Base-by-base conservation (phyloP, 2,329 filamentous ascomycete genomes). In the Colletotrichum endophyticum region DNA sequence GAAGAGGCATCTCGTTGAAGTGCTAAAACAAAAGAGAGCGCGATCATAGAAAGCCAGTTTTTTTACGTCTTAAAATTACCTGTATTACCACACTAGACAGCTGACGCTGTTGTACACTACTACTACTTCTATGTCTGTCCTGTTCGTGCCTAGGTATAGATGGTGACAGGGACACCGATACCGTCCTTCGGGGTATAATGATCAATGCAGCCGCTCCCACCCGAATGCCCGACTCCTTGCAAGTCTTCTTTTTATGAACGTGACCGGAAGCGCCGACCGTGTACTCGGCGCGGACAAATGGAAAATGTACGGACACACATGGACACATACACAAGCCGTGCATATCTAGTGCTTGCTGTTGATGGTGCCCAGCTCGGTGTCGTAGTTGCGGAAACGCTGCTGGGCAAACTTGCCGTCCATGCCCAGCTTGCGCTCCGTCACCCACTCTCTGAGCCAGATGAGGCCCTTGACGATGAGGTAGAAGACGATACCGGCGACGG, bases 1-100 rank as follows among this genome's bases (percentile, higher is more conserved):
- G 96, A 80, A 92, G 91, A 80, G 97, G 97, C 1, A 94, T 98
- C 75, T 90, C 92, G 79, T 84, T 98, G 84, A 98, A 95, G 86
- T 99, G 95, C 84, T 98, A 84, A 61, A n/a, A n/a, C 22, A 25
- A 30, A 12, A 32, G 8, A 25, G 59, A 22, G 59, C n/a, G 6
- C 3, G n/a, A 13, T 53, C n/a, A 53, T 53, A 53, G 44, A 53
- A 22, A 53, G 44, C 44, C 44, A 8, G 3, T 13, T 53, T 53
- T 53, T 22, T n/a, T 34, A 63, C 59, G 28, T 63, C 16, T 63
- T 36, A 36, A 34, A 49, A 66, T 61, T 61, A 66, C n/a, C 39
- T 66, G 32, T 74, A 73, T 69, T 56, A 62, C 22, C 13, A 39
- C 15, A 70, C 30, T 44, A 70, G 64, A 74, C 57, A 53, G 15